Evolutionary conservation across 208 protist species (phyloP).

Genomic region (Trypanosoma cruzi): DNA sequence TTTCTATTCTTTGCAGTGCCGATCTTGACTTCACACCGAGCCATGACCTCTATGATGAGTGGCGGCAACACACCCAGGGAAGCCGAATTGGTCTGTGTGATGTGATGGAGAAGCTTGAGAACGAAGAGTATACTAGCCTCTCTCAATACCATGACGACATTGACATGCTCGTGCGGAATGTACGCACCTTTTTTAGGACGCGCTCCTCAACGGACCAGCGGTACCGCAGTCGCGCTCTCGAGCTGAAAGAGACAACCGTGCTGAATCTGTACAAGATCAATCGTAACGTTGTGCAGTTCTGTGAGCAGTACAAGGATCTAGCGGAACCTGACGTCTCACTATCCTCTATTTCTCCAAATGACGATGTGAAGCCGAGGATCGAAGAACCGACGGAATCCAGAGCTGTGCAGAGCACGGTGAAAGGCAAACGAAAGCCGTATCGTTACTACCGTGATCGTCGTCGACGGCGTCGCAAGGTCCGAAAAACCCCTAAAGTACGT

Average conservation of each 20-base stretch:
- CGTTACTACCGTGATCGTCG: conserved; percentile 36
- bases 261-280: conserved; percentile 87
- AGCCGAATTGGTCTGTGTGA: conserved; percentile 63
- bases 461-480: conserved; percentile 27
- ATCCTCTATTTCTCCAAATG: conserved; percentile 7
- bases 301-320: conserved; percentile 69
- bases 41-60: conserved; percentile 50
- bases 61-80: conserved; percentile 61
- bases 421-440: conserved; percentile 7
- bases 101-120: conserved; percentile 78
- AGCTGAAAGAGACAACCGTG: conserved; percentile 81
- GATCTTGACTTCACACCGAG: conserved; percentile 70
- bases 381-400: neutral
- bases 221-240: conserved; percentile 69
- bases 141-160: conserved; percentile 90
- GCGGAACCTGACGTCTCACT: conserved; percentile 43
- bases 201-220: conserved; percentile 50
- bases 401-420: neutral
- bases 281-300: conserved; percentile 72
- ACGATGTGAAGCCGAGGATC: neutral
- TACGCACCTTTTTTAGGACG: conserved; percentile 81
- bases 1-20: conserved; percentile 57
- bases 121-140: conserved; percentile 74
- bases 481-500: neutral
- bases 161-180: conserved; percentile 73